Evolutionary conservation across 2,329 filamentous ascomycete genomes (phyloP).

Genomic region (Colletotrichum nymphaeae): DNA sequence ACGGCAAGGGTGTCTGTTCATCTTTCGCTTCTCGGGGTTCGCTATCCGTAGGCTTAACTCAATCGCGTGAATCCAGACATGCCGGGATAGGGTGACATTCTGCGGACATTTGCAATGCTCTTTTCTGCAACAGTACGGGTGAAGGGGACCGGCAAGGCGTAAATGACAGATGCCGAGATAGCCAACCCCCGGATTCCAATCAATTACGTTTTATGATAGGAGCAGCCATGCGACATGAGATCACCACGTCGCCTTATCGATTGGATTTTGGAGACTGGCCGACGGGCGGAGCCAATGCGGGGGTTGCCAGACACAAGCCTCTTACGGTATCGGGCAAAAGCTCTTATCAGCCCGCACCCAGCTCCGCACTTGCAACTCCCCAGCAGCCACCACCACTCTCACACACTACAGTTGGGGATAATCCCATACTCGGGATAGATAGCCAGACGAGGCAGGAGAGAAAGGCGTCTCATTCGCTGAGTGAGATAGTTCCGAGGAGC

Average conservation of each 20-base stretch:
- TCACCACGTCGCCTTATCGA: conserved; percentile 34
- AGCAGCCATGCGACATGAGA: conserved; percentile 31
- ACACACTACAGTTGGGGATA: background rate
- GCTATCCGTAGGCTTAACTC: background rate
- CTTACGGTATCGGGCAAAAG: conserved; percentile 16
- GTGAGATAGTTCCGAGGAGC: background rate
- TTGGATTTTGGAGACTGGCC: conserved; percentile 23
- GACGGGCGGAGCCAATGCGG: conserved; percentile 29
- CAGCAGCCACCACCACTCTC: background rate
- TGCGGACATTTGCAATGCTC: background rate
- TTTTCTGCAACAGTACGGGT: background rate
- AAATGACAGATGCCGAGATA: conserved; percentile 22
- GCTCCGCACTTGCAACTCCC: conserved; percentile 16
- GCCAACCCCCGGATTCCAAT: conserved; percentile 8
- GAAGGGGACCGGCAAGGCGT: background rate
- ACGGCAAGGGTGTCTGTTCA: background rate
- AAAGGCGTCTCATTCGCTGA: conserved; percentile 13
- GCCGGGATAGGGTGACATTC: background rate
- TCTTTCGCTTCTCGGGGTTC: too few relatives aligned
- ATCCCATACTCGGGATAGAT: conserved; percentile 17
- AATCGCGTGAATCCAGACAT: background rate
- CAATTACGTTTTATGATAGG: conserved; percentile 36
- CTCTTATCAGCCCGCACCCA: conserved; percentile 30
- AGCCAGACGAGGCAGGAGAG: conserved; percentile 1
- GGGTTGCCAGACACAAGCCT: conserved; percentile 19